Conservation (phyloP, 1,284 basidiomycete genomes). For the Boletus subluridellus region DNA sequence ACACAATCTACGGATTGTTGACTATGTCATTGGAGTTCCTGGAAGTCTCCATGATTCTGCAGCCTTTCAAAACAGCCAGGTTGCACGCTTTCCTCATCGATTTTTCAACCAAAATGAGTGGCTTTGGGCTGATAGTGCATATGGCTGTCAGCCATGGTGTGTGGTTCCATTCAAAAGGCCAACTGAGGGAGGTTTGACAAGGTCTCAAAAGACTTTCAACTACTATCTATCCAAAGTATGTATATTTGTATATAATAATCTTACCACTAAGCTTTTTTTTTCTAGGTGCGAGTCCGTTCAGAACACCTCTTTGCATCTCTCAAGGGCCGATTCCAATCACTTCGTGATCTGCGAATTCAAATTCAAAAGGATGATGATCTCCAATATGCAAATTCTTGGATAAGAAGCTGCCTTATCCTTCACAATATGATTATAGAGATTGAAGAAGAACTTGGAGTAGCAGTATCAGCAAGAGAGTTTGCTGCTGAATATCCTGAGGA, state of each 20-base stretch:
- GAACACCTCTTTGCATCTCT: conserved; percentile 16
- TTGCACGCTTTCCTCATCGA: background rate
- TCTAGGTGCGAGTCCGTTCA: conserved; percentile 5
- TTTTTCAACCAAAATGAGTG: conserved; percentile 1
- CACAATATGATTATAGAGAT: background rate
- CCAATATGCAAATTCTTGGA: background rate
- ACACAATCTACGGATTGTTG: conserved; percentile 8
- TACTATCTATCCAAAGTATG: conserved; percentile 5
- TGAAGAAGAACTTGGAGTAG: background rate
- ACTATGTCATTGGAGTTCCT: conserved; percentile 23
- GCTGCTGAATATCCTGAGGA: background rate
- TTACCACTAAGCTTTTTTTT: background rate
- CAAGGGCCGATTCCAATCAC: conserved; percentile 16
- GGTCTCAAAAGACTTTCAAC: conserved; percentile 8
- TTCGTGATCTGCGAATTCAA: conserved; percentile 7
- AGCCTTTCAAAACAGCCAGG: background rate
- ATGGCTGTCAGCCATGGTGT: conserved; percentile 6
- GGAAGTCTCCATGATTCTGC: conserved; percentile 22
- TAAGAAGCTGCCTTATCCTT: background rate
- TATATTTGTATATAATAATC: background rate
- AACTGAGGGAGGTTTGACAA: background rate
- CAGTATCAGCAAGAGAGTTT: background rate
- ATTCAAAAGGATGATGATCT: conserved; percentile 5
- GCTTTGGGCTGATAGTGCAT: conserved; percentile 16
- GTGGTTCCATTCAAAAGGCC: conserved; percentile 17